Percentiles rank a stretch among this genome's conserved stretches.
phyloP scores from a whole-genome alignment of 331 rosid species.

The Malus hybrid region DNA sequence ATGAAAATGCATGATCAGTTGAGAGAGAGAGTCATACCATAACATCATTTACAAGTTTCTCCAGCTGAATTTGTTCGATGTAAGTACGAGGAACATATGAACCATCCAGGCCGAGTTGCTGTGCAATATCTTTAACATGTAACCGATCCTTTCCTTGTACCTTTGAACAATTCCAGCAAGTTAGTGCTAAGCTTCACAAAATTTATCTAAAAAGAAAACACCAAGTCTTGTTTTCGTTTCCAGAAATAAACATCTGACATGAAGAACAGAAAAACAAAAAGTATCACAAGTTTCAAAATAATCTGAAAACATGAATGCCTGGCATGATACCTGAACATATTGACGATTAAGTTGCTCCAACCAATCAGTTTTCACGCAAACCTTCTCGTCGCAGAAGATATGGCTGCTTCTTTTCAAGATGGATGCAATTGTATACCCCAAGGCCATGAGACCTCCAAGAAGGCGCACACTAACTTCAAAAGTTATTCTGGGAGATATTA shows the following conservation, averaged over 20 bases:
- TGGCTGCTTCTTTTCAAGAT: conserved; percentile 94
- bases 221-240: neutral
- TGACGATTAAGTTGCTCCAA: conserved; percentile 90
- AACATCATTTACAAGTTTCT: conserved; percentile 94
- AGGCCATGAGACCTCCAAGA: conserved; percentile 99
- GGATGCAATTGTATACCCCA: conserved; percentile 93
- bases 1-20: conserved; percentile 7
- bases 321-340: conserved; percentile 71
- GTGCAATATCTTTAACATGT: conserved; percentile 59
- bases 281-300: neutral
- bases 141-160: conserved; percentile 92
- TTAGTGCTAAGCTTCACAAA: conserved; percentile 8
- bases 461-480: conserved; percentile 98
- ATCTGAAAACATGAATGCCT: neutral
- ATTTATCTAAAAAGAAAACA: neutral
- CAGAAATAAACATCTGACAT: neutral
- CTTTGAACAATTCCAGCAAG: conserved; percentile 39
- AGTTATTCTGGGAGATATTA: conserved; percentile 95
- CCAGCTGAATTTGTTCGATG: conserved; percentile 97
- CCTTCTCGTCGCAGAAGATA: conserved; percentile 66
- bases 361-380: conserved; percentile 83
- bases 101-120: conserved; percentile 81
- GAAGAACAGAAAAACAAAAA: neutral
- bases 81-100: conserved; percentile 91
- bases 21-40: conserved; percentile 49